Base-by-base conservation (phyloP, 352 stramenopile species). In the Globisporangium okanoganense region DNA sequence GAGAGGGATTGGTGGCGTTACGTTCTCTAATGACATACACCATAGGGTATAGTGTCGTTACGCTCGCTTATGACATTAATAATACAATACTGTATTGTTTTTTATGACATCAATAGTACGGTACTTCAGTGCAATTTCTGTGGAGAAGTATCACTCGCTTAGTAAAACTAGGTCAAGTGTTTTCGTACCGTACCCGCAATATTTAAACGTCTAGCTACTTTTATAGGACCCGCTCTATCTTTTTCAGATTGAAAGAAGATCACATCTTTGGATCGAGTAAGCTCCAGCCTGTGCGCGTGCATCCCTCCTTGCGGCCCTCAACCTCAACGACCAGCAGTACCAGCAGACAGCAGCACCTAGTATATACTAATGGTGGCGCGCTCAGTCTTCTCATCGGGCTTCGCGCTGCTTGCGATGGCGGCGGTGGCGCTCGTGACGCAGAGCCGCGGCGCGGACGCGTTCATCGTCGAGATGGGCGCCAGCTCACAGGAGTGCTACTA, bases 401-500 rank as follows among this genome's bases (percentile, higher is more conserved):
- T 29, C 18, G 60, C 64, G 45, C 24, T 77, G 63, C 58, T 86
- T 31, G 33, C 58, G 48, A 24, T 59, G 48, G 57, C 33, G 24
- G 62, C 67, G 33, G 55, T 67, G 25, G 49, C 61, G 10, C 38
- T 73, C 10, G 71, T 74, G 5, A 52, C 73, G 7, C 49, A 56
- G 2, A 59, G 20, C n/a, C 31, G 20, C 36, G 27, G 43, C 13
- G 58, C 44, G 36, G 58, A 64, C 38, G 76, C 70, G 0, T 76
- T 94, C 54, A 87, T 92, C 22, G 62, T 91, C 10, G 69, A 80
- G 52, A 64, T 92, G 36, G 68, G 77, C 18, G 76, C 65, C 6
- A 56, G 65, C 33, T 71, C 73, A 51, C 72, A 88, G 62, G 78
- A 92, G 67, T 94, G 85, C 54, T 94, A 88, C 69, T 87, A 84